Evolutionary conservation across 73 alveolate genomes (phyloP), one percentile per base, ranked within the genome.

Genomic region (Urostyla sp.): DNA sequence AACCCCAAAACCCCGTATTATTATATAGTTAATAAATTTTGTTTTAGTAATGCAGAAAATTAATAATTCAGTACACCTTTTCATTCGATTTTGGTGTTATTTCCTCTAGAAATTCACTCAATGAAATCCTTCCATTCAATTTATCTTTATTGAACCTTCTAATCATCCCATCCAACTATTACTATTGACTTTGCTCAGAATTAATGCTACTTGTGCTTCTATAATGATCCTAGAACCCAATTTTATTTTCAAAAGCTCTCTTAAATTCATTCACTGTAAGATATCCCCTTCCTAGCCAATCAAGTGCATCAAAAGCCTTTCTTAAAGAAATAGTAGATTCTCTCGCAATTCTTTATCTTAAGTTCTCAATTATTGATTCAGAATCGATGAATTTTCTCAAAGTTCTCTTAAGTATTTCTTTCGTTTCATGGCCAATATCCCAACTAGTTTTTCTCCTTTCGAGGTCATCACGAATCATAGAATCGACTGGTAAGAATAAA

Each of bases 141-240:
- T 69, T 69, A 23, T 69, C 83, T 37, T 69, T 69, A 23, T 69
- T 69, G 44, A 69, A 69, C 31, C 83, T 69, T 45, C 83, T 45
- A 27, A 69, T 46, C 30, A 69, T 5, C 11, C 50, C 40, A 18
- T 69, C 83, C 7, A 69, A 4, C 34, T 69, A n/a, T n/a, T n/a
- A n/a, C n/a, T n/a, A n/a, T n/a, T n/a, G n/a, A n/a, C n/a, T n/a
- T n/a, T n/a, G n/a, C n/a, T n/a, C n/a, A n/a, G n/a, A n/a, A n/a
- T n/a, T n/a, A n/a, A n/a, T n/a, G n/a, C n/a, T n/a, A n/a, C n/a
- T n/a, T n/a, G n/a, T n/a, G n/a, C n/a, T n/a, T n/a, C n/a, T n/a
- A n/a, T n/a, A n/a, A n/a, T n/a, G n/a, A n/a, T n/a, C n/a, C n/a
- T n/a, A n/a, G n/a, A n/a, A n/a, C n/a, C n/a, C n/a, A n/a, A n/a